Conservation (phyloP, 1,139 yeast species). For the Candida mesenterica region DNA sequence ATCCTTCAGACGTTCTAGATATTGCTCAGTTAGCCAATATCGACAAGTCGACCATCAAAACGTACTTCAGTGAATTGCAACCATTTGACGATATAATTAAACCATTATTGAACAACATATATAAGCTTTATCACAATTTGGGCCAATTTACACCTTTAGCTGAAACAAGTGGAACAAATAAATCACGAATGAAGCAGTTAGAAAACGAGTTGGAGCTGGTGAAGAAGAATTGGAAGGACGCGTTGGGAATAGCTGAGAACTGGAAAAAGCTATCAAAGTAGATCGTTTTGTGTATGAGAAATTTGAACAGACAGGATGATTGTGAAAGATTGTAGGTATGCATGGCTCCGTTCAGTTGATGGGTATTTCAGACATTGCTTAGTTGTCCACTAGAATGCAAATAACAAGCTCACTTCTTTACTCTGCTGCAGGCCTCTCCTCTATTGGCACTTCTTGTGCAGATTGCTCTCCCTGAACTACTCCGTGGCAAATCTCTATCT, state of each 20-base stretch:
- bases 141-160: slow-evolving; percentile 17
- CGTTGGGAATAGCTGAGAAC: slow-evolving; percentile 46
- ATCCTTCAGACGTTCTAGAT: slow-evolving; percentile 37
- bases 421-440: too few relatives aligned
- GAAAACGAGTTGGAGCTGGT: slow-evolving; percentile 37
- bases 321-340: background rate
- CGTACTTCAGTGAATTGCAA: slow-evolving; percentile 33
- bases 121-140: slow-evolving; percentile 21
- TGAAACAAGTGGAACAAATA: slow-evolving; percentile 6
- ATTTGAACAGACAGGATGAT: background rate
- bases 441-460: background rate
- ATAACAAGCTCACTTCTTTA: too few relatives aligned
- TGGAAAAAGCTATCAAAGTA: slow-evolving; percentile 33
- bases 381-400: too few relatives aligned
- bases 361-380: too few relatives aligned
- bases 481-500: slow-evolving; percentile 6
- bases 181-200: slow-evolving; percentile 24
- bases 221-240: slow-evolving; percentile 43
- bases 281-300: too few relatives aligned
- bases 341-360: too few relatives aligned
- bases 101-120: slow-evolving; percentile 28
- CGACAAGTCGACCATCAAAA: slow-evolving; percentile 20
- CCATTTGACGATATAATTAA: slow-evolving; percentile 36
- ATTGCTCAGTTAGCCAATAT: slow-evolving; percentile 18
- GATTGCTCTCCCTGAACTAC: background rate